Conservation (phyloP, 352 stramenopile genomes). For the Globisporangium yorkense region DNA sequence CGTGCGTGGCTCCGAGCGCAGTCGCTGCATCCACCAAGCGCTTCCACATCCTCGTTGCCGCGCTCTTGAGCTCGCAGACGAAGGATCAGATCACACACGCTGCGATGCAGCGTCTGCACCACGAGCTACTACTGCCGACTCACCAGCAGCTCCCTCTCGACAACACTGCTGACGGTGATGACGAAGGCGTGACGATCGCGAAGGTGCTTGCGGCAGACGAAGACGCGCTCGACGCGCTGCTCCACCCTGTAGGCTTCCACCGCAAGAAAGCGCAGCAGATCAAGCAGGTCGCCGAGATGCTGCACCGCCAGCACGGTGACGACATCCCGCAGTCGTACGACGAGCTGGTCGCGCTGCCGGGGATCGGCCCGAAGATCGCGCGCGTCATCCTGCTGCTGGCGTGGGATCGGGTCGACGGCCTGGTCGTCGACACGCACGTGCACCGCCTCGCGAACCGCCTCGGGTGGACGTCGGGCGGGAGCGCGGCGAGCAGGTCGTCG, state of each 20-base stretch:
- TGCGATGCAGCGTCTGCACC: conserved; percentile 62
- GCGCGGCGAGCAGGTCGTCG: conserved; percentile 32
- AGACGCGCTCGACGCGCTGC: conserved; percentile 82
- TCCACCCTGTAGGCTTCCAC: conserved; percentile 93
- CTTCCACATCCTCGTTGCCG: conserved; percentile 93
- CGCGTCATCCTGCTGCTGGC: conserved; percentile 93
- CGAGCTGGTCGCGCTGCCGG: conserved; percentile 87
- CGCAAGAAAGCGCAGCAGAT: conserved; percentile 97
- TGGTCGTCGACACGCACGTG: conserved; percentile 97
- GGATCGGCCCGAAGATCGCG: conserved; percentile 96
- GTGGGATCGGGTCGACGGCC: conserved; percentile 85
- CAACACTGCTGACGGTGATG: background rate
- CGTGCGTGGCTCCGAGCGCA: conserved; percentile 28
- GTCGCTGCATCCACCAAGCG: conserved; percentile 28
- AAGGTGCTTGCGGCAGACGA: conserved; percentile 83
- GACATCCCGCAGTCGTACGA: conserved; percentile 92
- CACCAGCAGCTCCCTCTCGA: background rate
- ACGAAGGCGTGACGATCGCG: conserved; percentile 77
- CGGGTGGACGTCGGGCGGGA: conserved; percentile 89
- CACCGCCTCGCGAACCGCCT: conserved; percentile 96
- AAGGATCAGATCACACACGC: conserved; percentile 91
- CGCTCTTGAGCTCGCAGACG: conserved; percentile 97
- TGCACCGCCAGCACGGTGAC: conserved; percentile 23
- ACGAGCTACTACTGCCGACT: conserved; percentile 30
- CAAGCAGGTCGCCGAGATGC: conserved; percentile 66